Conservation (phyloP, 2,329 filamentous ascomycete genomes). For the Ilyonectria destructans region DNA sequence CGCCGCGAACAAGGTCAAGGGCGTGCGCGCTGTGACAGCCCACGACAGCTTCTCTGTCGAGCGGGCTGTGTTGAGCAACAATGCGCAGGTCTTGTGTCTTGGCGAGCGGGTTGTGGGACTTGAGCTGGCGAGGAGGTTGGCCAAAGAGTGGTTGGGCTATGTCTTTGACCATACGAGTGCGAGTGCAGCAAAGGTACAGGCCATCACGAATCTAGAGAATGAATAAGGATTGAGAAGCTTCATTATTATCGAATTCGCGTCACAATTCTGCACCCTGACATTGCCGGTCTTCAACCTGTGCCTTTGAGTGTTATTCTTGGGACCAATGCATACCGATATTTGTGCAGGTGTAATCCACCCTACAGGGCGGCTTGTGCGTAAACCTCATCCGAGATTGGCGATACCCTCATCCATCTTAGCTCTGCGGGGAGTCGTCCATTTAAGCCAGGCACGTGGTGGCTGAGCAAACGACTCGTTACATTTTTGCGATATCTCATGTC, state of each 20-base stretch:
- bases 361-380: neutral
- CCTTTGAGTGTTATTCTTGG: neutral
- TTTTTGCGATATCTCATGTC: slow-evolving; percentile 8
- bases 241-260: neutral
- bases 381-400: neutral
- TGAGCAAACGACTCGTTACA: neutral
- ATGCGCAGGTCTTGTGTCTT: slow-evolving; percentile 90
- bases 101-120: slow-evolving; percentile 87
- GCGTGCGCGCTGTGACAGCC: slow-evolving; percentile 89
- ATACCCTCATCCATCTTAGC: neutral
- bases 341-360: neutral
- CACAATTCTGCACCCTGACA: neutral
- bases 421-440: neutral
- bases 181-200: slow-evolving; percentile 63
- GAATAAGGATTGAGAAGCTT: neutral
- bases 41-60: slow-evolving; percentile 91
- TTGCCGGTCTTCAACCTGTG: neutral
- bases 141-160: slow-evolving; percentile 88
- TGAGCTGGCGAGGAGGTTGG: slow-evolving; percentile 84
- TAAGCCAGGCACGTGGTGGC: neutral
- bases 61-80: slow-evolving; percentile 85
- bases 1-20: slow-evolving; percentile 89
- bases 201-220: slow-evolving; percentile 58
- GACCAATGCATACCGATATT: neutral
- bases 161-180: slow-evolving; percentile 77